A percentile compares a stretch with the other conserved stretches of the same genome.
Conservation (phyloP, 345 rosid species). For the Microthlaspi erraticum region DNA sequence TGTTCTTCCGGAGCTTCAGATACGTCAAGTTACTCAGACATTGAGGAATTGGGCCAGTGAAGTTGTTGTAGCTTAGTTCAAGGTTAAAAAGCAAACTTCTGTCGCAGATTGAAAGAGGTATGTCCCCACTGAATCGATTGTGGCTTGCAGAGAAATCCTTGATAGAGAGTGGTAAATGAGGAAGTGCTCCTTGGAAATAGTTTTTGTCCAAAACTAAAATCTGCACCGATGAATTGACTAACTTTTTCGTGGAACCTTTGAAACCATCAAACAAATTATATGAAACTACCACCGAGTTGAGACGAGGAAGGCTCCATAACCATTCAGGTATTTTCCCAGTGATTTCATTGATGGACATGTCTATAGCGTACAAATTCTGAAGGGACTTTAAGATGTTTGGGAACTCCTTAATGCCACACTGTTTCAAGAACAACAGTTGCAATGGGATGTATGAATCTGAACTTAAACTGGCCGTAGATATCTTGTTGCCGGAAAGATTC, state of each 20-base stretch:
- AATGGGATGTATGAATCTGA: background rate
- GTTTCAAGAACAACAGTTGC: background rate
- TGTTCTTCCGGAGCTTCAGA: too few relatives aligned
- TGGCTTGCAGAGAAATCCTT: too few relatives aligned
- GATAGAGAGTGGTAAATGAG: too few relatives aligned
- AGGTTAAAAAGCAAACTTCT: too few relatives aligned
- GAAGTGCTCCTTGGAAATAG: too few relatives aligned
- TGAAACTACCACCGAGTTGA: background rate
- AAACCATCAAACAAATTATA: background rate
- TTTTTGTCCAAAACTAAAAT: too few relatives aligned
- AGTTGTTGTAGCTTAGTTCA: too few relatives aligned
- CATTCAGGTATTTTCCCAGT: background rate
- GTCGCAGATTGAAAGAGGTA: too few relatives aligned
- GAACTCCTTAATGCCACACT: background rate
- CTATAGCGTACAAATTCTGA: background rate
- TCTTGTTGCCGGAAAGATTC: background rate
- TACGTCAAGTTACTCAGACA: too few relatives aligned
- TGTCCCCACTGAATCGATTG: too few relatives aligned
- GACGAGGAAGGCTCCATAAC: conserved; percentile 7
- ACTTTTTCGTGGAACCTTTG: background rate
- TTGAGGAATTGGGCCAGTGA: too few relatives aligned
- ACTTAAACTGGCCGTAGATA: background rate
- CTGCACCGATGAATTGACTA: background rate
- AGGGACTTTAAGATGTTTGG: conserved; percentile 1
- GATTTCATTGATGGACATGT: background rate